Evolutionary conservation across 805 yeast species (phyloP), one percentile per base, ranked within the genome.

Genomic region (Tetrapisispora taiwanensis): DNA sequence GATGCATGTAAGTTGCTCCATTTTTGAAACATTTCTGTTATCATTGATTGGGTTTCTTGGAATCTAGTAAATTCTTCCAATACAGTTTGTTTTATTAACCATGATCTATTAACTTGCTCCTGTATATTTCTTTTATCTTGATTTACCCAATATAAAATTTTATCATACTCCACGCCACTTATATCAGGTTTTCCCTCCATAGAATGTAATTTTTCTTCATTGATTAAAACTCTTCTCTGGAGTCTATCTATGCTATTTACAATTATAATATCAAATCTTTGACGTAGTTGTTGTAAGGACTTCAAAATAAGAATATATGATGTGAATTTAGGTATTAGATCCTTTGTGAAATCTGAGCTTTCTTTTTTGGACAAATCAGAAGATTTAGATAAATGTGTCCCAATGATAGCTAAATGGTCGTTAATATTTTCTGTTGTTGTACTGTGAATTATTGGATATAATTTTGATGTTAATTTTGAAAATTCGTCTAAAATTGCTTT

Each of bases 61-160:
- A 84, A 84, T 64, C 84, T 66, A 14, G 74, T 63, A 52, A 76
- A 80, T 63, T 92, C 97, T 48, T 80, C 80, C 24, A 81, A 65
- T 46, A 94, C 71, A 46, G 89, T 76, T 55, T 82, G 76, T 55
- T 86, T 84, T 41, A 89, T 81, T 37, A 88, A 68, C 95, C 95
- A 86, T 52, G 80, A 82, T 48, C 82, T 73, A 60, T 84, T 83
- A 43, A 78, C 69, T 58, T 81, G 88, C 40, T 72, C 73, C 47
- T 73, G 71, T 44, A 89, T 79, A 14, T 69, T 65, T 46, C 67
- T 67, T 54, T 75, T 75, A 55, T 84, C 90, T 43, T 76, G 67
- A 40, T 75, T 73, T 37, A 86, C 80, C 31, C 66, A 56, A n/a
- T 65, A 66, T 39, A 58, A 69, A 46, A 77, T 62, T 55, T 67